phyloP scores from a whole-genome alignment of 1,139 yeast species.

The Suhomyces bribrorum region DNA sequence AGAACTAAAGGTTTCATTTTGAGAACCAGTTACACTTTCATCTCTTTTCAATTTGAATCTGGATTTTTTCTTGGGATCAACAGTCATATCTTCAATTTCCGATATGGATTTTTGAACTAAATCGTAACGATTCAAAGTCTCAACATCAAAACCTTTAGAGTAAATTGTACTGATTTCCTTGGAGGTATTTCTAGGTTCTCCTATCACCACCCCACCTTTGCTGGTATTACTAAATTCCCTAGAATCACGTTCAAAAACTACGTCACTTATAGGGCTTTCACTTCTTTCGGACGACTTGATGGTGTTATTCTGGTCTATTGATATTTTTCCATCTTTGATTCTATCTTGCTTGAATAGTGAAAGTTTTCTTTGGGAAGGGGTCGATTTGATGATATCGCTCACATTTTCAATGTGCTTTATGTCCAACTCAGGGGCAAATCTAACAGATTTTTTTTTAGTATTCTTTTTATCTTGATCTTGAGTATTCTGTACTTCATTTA shows the following conservation, averaged over 20 bases:
- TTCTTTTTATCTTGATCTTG: neutral
- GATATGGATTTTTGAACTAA: slow-evolving; percentile 26
- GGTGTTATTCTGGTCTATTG: neutral
- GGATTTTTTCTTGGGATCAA: slow-evolving; percentile 11
- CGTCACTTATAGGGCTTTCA: slow-evolving; percentile 10
- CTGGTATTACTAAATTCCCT: neutral
- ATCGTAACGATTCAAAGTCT: slow-evolving; percentile 20
- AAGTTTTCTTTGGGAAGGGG: slow-evolving; percentile 21
- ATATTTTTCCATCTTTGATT: slow-evolving; percentile 1
- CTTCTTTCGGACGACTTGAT: neutral
- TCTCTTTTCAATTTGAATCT: slow-evolving; percentile 9
- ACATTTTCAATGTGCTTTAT: slow-evolving; percentile 62
- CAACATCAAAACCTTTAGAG: slow-evolving; percentile 1
- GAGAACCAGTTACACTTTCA: too few species aligned
- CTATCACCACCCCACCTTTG: too few species aligned
- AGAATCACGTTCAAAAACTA: slow-evolving; percentile 12
- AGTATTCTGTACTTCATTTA: neutral
- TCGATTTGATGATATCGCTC: slow-evolving; percentile 48
- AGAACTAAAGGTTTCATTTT: too few species aligned
- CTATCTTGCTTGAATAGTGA: slow-evolving; percentile 31
- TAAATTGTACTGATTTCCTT: neutral
- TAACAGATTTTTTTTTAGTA: slow-evolving; percentile 42
- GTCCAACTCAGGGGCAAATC: slow-evolving; percentile 52
- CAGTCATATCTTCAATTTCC: slow-evolving; percentile 18
- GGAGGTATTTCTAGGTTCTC: too few species aligned